These are phyloP conservation scores for Aspergillus luchuensis DNA, from an alignment of 2,329 filamentous ascomycete genomes.

Conservation along the genomic window DNA sequence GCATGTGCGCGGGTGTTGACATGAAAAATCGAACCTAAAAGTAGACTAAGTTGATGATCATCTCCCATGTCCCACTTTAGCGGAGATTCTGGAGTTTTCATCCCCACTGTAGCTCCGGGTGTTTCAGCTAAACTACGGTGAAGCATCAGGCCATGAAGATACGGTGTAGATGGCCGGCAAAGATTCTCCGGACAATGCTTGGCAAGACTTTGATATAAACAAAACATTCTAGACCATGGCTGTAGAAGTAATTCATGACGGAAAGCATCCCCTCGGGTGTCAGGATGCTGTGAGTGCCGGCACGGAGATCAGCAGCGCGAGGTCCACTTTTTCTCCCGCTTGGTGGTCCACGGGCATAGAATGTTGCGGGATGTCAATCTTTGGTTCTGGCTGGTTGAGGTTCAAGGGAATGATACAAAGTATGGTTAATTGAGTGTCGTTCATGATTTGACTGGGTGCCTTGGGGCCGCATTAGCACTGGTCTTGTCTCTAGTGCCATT, in stretches of 20 bases:
- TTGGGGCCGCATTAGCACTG: too few relatives aligned
- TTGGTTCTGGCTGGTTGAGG: too few relatives aligned
- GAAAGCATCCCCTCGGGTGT: neutral
- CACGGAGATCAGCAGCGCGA: neutral
- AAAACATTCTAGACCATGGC: neutral
- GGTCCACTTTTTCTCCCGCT: neutral
- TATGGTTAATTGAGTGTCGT: too few relatives aligned
- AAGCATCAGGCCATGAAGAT: neutral
- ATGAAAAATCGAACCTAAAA: neutral
- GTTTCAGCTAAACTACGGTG: neutral
- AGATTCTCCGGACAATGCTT: neutral
- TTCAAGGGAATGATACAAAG: too few relatives aligned
- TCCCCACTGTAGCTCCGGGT: neutral
- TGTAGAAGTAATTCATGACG: neutral
- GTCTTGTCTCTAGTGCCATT: too few relatives aligned
- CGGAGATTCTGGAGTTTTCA: neutral
- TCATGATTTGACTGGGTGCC: too few relatives aligned
- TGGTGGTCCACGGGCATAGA: neutral
- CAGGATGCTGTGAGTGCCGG: neutral
- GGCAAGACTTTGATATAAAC: neutral
- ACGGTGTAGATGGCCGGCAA: neutral
- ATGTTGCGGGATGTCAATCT: neutral
- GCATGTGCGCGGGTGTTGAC: neutral
- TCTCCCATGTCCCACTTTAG: neutral
- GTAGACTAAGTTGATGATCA: neutral